Evolutionary conservation across 257 asterid genomes (phyloP).

Genomic region (Penstemon newberryi): DNA sequence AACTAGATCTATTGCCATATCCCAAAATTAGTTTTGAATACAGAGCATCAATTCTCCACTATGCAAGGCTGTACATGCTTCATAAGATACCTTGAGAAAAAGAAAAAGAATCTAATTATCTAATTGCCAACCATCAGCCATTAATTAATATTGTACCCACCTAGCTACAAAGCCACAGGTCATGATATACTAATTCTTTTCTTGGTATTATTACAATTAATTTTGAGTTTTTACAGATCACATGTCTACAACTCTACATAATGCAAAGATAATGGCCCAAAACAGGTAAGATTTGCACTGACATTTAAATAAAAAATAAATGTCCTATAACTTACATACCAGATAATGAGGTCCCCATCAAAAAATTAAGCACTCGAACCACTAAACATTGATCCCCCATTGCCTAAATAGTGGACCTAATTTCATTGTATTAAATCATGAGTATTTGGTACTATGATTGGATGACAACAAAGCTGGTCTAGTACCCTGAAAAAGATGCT

Average conservation of each 20-base stretch:
- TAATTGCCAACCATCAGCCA: conserved; percentile 19
- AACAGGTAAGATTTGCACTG: conserved; percentile 7
- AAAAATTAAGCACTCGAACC: not conserved
- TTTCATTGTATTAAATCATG: conserved; percentile 15
- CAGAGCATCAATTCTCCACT: conserved; percentile 29
- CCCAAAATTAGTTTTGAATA: not conserved
- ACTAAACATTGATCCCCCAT: not conserved
- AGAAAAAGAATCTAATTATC: conserved; percentile 22
- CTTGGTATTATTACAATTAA: conserved; percentile 4
- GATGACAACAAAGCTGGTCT: conserved; percentile 22
- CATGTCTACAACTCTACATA: not conserved
- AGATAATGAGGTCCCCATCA: conserved; percentile 7
- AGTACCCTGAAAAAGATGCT: not conserved
- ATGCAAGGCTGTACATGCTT: conserved; percentile 27
- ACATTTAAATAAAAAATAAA: not conserved
- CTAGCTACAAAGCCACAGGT: conserved; percentile 12
- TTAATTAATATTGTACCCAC: not conserved
- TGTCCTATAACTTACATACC: conserved; percentile 5
- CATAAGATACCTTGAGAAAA: conserved; percentile 26
- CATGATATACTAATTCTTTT: conserved; percentile 12
- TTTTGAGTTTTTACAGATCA: conserved; percentile 15
- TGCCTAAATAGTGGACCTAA: conserved; percentile 7
- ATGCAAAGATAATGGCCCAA: conserved; percentile 18
- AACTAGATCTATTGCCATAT: too few species aligned
- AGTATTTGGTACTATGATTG: conserved; percentile 18